Percentiles rank a stretch among this genome's conserved stretches.
Evolutionary conservation across 441 rosid species (phyloP).

Genomic region (Bruguiera hainesii): DNA sequence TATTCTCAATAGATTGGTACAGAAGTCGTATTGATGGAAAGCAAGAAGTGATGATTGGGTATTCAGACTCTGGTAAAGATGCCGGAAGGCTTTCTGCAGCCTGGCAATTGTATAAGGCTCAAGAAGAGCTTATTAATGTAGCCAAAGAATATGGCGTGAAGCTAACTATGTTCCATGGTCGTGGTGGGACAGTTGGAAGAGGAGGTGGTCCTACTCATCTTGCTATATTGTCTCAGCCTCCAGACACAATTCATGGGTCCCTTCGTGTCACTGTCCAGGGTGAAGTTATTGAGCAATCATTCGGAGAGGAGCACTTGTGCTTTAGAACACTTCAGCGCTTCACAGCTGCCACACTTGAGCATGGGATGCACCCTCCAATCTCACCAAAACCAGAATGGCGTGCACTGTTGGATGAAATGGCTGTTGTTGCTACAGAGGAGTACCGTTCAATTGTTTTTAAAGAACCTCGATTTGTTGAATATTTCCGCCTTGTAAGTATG

Average conservation of each 20-base stretch:
- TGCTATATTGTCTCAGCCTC: conserved; percentile 98
- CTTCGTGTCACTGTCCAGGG: conserved; percentile 93
- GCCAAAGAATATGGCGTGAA: conserved; percentile 85
- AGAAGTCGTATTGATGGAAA: conserved; percentile 77
- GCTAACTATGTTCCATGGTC: conserved; percentile 96
- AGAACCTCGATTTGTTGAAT: conserved; percentile 93
- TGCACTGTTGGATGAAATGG: conserved; percentile 79
- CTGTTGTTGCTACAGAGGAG: conserved; percentile 77
- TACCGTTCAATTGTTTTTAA: conserved; percentile 81
- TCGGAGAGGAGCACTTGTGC: conserved; percentile 91
- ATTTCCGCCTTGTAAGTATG: conserved; percentile 85
- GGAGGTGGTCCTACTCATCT: conserved; percentile 99
- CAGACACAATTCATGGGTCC: conserved; percentile 86
- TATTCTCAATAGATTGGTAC: conserved; percentile 92
- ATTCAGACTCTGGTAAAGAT: conserved; percentile 98
- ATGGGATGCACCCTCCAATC: conserved; percentile 80
- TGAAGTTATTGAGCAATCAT: conserved; percentile 93
- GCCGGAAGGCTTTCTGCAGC: conserved; percentile 98
- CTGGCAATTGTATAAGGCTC: conserved; percentile 93
- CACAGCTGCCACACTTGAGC: conserved; percentile 94
- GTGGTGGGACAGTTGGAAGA: conserved; percentile 98
- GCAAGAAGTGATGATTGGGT: conserved; percentile 99
- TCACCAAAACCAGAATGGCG: conserved; percentile 98
- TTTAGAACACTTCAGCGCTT: conserved; percentile 93
- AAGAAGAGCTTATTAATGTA: conserved; percentile 91